Evolutionary conservation across 352 stramenopile genomes (phyloP).

Genomic region (Paralagenidium karlingii): DNA sequence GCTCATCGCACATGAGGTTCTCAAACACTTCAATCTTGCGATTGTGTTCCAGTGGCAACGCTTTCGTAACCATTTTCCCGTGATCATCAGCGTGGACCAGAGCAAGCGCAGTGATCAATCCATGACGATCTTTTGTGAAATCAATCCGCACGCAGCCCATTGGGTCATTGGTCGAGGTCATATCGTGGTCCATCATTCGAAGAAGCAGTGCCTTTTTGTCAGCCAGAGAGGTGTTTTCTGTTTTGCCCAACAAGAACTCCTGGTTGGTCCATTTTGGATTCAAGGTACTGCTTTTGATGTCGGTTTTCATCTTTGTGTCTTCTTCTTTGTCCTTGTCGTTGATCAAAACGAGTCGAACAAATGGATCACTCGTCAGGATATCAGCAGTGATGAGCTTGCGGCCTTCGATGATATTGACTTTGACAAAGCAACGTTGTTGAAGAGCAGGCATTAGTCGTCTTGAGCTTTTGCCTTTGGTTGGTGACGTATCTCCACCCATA

Average conservation of each 20-base stretch:
- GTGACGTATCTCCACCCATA: too few relatives aligned
- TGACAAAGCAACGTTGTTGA: slow-evolving; percentile 48
- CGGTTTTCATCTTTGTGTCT: slow-evolving; percentile 43
- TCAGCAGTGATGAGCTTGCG: slow-evolving; percentile 36
- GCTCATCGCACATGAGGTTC: slow-evolving; percentile 25
- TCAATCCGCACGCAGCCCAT: slow-evolving; percentile 42
- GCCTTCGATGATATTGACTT: slow-evolving; percentile 40
- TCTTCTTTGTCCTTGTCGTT: slow-evolving; percentile 34
- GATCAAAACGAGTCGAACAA: slow-evolving; percentile 41
- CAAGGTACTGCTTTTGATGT: slow-evolving; percentile 47
- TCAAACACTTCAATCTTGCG: slow-evolving; percentile 30
- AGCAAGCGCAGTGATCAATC: slow-evolving; percentile 29
- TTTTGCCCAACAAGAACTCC: slow-evolving; percentile 45
- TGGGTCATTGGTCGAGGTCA: slow-evolving; percentile 26
- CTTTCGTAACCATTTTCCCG: slow-evolving; percentile 10
- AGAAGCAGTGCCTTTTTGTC: slow-evolving; percentile 48
- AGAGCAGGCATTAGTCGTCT: too few relatives aligned
- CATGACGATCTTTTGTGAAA: slow-evolving; percentile 31
- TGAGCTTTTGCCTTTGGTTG: too few relatives aligned
- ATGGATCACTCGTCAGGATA: slow-evolving; percentile 36
- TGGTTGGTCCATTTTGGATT: slow-evolving; percentile 64
- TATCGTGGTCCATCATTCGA: slow-evolving; percentile 46
- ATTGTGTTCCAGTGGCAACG: slow-evolving; percentile 24
- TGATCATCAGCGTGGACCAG: slow-evolving; percentile 27
- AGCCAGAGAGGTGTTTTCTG: slow-evolving; percentile 25